Evolutionary conservation across 805 yeast species (phyloP), one percentile per base, ranked within the genome.

Genomic region (Pichia californica): DNA sequence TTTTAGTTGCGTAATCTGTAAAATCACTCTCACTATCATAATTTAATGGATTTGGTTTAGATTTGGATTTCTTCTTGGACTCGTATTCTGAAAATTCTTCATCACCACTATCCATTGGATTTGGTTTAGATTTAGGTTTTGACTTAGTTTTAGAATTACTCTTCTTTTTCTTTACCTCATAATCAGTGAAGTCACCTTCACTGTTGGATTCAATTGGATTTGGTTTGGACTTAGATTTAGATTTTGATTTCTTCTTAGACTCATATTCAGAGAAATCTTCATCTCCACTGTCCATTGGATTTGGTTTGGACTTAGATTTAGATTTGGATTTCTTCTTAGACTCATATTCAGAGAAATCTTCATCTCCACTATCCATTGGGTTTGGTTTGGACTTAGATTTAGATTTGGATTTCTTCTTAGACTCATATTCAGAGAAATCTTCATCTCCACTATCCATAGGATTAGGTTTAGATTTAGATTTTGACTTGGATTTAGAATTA

Each of bases 351-450:
- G 28, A 18, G 8, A 16, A 30, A 13, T 28, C 40, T 5, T 43
- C 39, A 19, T 32, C 21, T 7, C n/a, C 43, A 1, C 40, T 34
- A 5, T 38, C 43, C 38, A 37, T 27, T 11, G 43, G 39, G 6
- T 43, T 32, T n/a, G 40, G 35, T 10, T 34, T 43, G 4, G 34
- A 18, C 18, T 41, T 41, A 0, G 41, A 21, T 14, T 9, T 33
- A 10, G 42, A 29, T 19, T 33, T 43, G 13, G 31, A 26, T 19
- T 27, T 35, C 19, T 36, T 36, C 9, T 29, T n/a, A 18, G 13
- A 14, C 7, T 37, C 41, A 9, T 23, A 28, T 3, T 31, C 41
- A 11, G 35, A n/a, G 5, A 31, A 31, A 14, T 54, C 62, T 10
- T 46, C 50, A 2, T 20, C 16, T 11, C 16, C 23, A 4, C 40